Evolutionary conservation across 1,284 basidiomycete genomes (phyloP).

Genomic region (Ceratobasidium sp.): DNA sequence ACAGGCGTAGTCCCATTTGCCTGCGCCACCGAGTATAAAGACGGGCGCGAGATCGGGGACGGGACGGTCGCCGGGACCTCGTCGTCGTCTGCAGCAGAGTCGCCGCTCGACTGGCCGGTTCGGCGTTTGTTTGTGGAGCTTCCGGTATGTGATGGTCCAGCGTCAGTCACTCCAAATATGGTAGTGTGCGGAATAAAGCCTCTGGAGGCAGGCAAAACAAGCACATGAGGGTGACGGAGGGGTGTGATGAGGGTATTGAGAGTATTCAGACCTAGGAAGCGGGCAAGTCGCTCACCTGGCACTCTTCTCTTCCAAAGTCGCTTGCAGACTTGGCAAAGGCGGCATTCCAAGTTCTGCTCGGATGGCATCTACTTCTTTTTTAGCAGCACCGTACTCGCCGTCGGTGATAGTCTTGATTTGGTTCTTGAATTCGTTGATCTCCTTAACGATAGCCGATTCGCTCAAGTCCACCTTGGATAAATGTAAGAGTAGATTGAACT

Average conservation of each 20-base stretch:
- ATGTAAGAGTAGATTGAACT: conserved; percentile 1
- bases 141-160: conserved; percentile 39
- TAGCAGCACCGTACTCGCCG: conserved; percentile 78
- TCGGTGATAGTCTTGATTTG: conserved; percentile 77
- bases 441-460: conserved; percentile 69
- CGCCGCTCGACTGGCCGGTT: conserved; percentile 21
- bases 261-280: conserved; percentile 12
- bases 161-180: conserved; percentile 44
- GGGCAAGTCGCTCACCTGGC: conserved; percentile 67
- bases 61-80: conserved; percentile 49
- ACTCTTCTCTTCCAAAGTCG: conserved; percentile 78
- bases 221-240: conserved; percentile 1
- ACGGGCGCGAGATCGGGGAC: conserved; percentile 21
- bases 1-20: conserved; percentile 5
- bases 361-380: conserved; percentile 78
- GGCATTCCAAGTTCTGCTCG: conserved; percentile 79
- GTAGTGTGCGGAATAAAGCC: conserved; percentile 43
- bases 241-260: conserved; percentile 19
- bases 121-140: conserved; percentile 39
- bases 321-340: conserved; percentile 75
- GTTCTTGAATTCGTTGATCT: conserved; percentile 72
- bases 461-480: conserved; percentile 65
- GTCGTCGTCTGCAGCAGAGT: conserved; percentile 28
- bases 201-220: conserved; percentile 38
- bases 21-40: conserved; percentile 36